Evolutionary conservation across 2,329 filamentous ascomycete genomes (phyloP), one percentile per base, ranked within the genome.

Genomic region (Penicillium hesseltinei): DNA sequence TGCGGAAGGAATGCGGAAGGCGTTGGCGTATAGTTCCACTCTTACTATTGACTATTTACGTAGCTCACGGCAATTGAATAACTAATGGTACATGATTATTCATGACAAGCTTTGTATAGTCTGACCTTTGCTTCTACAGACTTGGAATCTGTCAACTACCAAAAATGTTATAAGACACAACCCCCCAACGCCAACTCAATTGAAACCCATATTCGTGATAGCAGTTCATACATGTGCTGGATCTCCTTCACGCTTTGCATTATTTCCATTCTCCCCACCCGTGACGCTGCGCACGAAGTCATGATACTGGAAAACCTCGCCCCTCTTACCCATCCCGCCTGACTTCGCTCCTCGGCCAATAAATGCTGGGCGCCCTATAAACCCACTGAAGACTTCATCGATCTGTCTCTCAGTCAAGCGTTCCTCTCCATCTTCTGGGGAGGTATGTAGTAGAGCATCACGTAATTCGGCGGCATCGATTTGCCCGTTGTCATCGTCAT

Each of bases 401-500:
- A 97, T 87, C 70, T 97, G 92, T 36, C 81, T 77, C 51, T 88
- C 84, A 0, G 84, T 88, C 62, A 95, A 75, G 0, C 82, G 75
- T 39, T 78, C 79, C 72, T 81, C 81, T 39, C 90, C 90, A 0
- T 84, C 81, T 64, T 96, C 91, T 0, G 91, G 90, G 0, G 87
- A 86, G 0, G 92, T 96, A 63, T 92, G 84, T 40, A 97, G 76
- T 44, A 99, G 74, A 0, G 93, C 91, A 65, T 94, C 90, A 45
- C 89, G 86, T 61, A 99, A 77, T 73, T 96, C 91, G 0, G 79
- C 83, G 21, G 96, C 78, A 70, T 97, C 92, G 39, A 97, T 86
- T 74, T 97, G 92, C 3, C 94, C 94, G 67, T 90, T 94, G 72
- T 99, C 94, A 62, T 96, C 92, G 61, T 96, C 90, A 70, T 99